Evolutionary conservation across 306 rosid species (phyloP).

Genomic region (Morella rubra): DNA sequence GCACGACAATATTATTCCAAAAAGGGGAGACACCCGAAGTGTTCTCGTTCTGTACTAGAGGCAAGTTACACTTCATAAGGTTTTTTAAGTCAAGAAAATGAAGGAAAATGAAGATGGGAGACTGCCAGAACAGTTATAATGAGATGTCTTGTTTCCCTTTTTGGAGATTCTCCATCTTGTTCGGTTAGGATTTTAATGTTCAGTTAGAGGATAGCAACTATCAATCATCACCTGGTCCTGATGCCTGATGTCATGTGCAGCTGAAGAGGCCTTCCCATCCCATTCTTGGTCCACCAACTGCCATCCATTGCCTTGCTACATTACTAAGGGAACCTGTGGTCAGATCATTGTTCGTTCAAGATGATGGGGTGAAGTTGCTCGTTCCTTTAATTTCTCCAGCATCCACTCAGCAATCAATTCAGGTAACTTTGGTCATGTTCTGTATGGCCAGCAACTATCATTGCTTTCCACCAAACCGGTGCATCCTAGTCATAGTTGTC

Average conservation of each 20-base stretch:
- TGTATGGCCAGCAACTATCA: not conserved
- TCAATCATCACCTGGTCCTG: not conserved
- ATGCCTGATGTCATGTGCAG: conserved; percentile 41
- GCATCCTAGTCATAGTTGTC: conserved; percentile 10
- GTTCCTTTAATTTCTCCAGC: conserved; percentile 91
- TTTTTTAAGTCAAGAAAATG: not conserved
- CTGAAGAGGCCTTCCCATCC: conserved; percentile 93
- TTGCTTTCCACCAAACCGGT: not conserved
- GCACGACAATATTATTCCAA: too few species aligned
- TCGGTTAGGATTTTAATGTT: not conserved
- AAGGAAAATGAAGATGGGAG: not conserved
- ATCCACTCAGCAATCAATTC: conserved; percentile 94
- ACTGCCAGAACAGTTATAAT: not conserved
- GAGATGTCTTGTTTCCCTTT: not conserved
- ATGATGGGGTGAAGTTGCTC: conserved; percentile 91
- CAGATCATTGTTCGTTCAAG: conserved; percentile 83
- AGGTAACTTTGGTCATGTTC: conserved; percentile 50
- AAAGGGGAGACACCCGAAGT: not conserved
- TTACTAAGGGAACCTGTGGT: conserved; percentile 89
- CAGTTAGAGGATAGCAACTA: not conserved
- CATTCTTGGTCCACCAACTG: conserved; percentile 69
- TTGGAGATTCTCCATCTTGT: not conserved
- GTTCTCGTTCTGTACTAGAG: too few species aligned
- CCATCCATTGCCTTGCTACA: conserved; percentile 79
- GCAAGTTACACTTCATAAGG: not conserved